Evolutionary conservation across 371 early-diverging fungal species (phyloP), one percentile per base, ranked within the genome.

Genomic region (Mucor irregularis): DNA sequence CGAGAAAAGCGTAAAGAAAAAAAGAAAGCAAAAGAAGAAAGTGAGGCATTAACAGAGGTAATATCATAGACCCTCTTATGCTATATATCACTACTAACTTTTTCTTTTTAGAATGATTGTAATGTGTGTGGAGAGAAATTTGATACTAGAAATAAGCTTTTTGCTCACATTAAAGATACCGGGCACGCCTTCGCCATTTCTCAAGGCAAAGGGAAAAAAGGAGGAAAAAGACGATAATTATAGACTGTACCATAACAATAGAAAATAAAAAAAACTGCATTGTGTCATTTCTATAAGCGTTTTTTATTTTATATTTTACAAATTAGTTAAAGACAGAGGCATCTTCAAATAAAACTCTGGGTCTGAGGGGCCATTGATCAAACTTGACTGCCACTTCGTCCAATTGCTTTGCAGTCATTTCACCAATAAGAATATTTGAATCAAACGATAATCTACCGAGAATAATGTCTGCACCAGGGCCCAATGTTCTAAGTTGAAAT

Each of bases 91-190:
- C 28, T 43, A 33, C 11, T 43, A 13, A 7, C 13, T 44, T 7
- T 35, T 5, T 30, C 2, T 17, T 13, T 46, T 37, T 52, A 65
- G 57, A 58, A 69, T 30, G 57, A 46, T 13, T 93, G 93, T 67
- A 86, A 87, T 49, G 85, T 88, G 0, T 93, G 93, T 64, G 53
- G 60, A 0, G 73, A 65, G 7, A 66, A 56, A 28, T 92, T 86
- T 70, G 49, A 74, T 10, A 77, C 86, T 9, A 76, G 89, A 45
- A 90, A 85, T 56, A 82, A 85, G 56, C 65, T 93, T 4, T 93
- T 92, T 71, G 64, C 68, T 0, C 93, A 93, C 59, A 84, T 92
- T 46, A 84, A 86, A 47, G 71, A 56, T 13, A 84, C 84, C 5
- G 90, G 90, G 4, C 93, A 93, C 67, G 91, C 92, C 0, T 56